Base-by-base conservation (phyloP, 345 rosid species). In the Corchorus capsularis region DNA sequence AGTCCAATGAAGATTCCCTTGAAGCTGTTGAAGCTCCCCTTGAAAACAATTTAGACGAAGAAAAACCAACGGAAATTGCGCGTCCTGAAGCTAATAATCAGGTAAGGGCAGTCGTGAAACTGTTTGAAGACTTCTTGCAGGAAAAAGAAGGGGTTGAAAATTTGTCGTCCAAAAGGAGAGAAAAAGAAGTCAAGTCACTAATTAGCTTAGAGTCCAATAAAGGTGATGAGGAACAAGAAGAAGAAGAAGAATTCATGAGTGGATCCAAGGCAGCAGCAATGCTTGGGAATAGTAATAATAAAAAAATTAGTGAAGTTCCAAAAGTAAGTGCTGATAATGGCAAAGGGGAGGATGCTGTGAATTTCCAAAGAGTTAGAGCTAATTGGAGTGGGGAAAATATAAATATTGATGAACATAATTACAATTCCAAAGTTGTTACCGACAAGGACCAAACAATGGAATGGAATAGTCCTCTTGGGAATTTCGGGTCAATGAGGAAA, bases 401-500 rank as follows among this genome's bases (percentile, higher is more conserved):
- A 0, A 1, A 27, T 27, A 27, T 27, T 27, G 74, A 78, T 76
- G 79, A 41, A 0, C 80, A 50, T 45, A 76, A 59, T 46, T 57
- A 64, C 65, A 13, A 3, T 55, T 22, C 79, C 34, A 78, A 79
- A 63, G 46, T 13, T 13, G 46, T 13, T 13, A 10, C 12, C 8
- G 71, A 52, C 8, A 65, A 46, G 9, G 56, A 75, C 22, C 69
- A 73, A 10, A 46, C 73, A 19, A 12, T 77, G 75, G 79, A 67
- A 13, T 50, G 74, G 15, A 84, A 61, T 39, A 39, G 27, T 27
- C 27, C 43, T 72, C 85, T 88, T 0, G 88, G 84, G 69, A 89
- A 91, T 79, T 89, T 77, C 17, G 96, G 97, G 63, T 92, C 99
- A 39, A 95, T 91, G 94, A 92, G 96, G 78, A 89, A 80, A 72